A percentile compares a stretch with the other conserved stretches of the same genome.
These are phyloP conservation scores for Corylus avellana DNA, from an alignment of 306 rosid species.

Conservation along the genomic window DNA sequence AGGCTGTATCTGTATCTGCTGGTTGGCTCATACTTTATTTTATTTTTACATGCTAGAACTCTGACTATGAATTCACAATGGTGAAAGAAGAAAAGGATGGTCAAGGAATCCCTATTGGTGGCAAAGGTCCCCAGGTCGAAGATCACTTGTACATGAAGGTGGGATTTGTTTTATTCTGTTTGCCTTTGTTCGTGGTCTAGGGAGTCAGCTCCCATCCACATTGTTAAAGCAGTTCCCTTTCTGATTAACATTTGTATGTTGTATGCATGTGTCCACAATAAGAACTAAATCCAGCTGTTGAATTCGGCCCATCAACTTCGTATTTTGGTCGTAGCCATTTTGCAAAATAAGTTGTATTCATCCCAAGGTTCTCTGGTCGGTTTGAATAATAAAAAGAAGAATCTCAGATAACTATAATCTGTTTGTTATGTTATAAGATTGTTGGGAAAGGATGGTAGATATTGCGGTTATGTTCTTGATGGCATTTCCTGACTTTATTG, in stretches of 20 bases:
- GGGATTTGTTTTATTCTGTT: slow-evolving; percentile 22
- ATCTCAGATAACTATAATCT: not conserved
- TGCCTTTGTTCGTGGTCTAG: not conserved
- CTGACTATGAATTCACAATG: slow-evolving; percentile 58
- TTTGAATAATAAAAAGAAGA: slow-evolving; percentile 18
- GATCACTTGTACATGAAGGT: slow-evolving; percentile 82
- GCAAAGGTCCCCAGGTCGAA: slow-evolving; percentile 39
- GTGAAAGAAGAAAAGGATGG: slow-evolving; percentile 78
- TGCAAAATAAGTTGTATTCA: not conserved
- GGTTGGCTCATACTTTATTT: slow-evolving; percentile 9
- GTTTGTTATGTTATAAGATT: slow-evolving; percentile 8
- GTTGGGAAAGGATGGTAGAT: slow-evolving; percentile 2
- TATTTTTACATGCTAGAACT: slow-evolving; percentile 44
- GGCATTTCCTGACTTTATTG: slow-evolving; percentile 13
- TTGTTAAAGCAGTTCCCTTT: not conserved
- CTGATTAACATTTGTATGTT: not conserved
- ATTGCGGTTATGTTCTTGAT: slow-evolving; percentile 10
- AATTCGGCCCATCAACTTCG: not conserved
- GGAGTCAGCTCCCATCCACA: not conserved
- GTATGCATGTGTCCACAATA: not conserved
- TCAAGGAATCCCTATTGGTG: slow-evolving; percentile 36
- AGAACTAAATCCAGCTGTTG: not conserved
- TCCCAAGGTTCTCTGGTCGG: slow-evolving; percentile 6
- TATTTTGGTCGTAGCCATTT: slow-evolving; percentile 16
- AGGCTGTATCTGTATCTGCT: not conserved